Conservation (phyloP, 2,329 filamentous ascomycete genomes). For the Penicillium sp. region DNA sequence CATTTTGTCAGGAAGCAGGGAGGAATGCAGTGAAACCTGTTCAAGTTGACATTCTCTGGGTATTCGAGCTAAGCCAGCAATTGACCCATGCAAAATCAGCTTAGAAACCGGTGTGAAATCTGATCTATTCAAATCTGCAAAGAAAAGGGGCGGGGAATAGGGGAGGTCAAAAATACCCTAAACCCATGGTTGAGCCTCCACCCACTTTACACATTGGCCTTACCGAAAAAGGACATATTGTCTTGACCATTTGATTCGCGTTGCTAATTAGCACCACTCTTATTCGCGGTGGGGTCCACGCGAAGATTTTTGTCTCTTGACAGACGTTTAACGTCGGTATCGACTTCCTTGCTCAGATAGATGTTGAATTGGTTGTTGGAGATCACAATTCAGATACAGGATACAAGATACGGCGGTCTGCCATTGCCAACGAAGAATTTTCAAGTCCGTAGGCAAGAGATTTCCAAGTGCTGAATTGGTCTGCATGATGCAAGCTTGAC, state of each 20-base stretch:
- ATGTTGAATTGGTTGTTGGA: no score
- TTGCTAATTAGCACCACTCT: conserved; percentile 21
- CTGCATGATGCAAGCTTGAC: conserved; percentile 12
- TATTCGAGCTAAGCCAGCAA: neutral
- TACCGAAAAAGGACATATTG: conserved; percentile 27
- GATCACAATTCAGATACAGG: no score
- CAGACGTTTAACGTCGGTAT: neutral
- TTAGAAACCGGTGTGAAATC: neutral
- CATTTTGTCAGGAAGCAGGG: conserved; percentile 1
- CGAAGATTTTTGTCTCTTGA: conserved; percentile 12
- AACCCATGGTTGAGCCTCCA: conserved; percentile 34
- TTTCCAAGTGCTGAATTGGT: neutral
- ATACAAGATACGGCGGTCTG: no score
- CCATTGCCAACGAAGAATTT: neutral
- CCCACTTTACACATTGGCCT: conserved; percentile 15
- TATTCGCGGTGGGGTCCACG: conserved; percentile 17
- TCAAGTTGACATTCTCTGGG: neutral
- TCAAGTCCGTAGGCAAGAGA: neutral
- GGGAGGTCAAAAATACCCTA: conserved; percentile 15
- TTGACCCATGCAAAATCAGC: neutral
- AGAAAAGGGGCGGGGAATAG: conserved; percentile 21
- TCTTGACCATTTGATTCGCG: conserved; percentile 20
- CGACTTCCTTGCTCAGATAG: no score
- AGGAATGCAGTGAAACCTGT: neutral
- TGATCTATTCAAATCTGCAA: conserved; percentile 3